Evolutionary conservation across 2,329 filamentous ascomycete species (phyloP).

Genomic region (Graphilbum ipis-grandicollis): DNA sequence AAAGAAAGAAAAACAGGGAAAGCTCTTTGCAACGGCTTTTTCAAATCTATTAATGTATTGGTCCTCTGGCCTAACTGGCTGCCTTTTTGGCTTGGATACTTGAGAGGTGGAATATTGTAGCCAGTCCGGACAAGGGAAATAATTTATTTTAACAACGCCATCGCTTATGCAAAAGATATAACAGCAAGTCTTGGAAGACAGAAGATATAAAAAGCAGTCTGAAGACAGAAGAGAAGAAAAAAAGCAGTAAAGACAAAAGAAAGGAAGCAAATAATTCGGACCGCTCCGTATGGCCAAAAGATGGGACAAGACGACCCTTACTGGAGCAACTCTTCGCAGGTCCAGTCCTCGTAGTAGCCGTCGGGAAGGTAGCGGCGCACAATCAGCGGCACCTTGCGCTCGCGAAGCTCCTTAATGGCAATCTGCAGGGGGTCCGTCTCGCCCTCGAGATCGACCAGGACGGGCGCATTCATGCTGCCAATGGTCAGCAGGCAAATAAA

Average conservation of each 20-base stretch:
- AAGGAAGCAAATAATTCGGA: no score
- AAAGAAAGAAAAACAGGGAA: not conserved
- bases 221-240: no score
- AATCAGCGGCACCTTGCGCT: conserved; percentile 97
- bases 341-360: conserved; percentile 98
- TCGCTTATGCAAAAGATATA: conserved; percentile 12
- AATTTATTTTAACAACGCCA: conserved; percentile 7
- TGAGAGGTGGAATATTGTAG: no score
- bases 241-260: no score
- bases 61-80: no score
- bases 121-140: not conserved
- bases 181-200: no score
- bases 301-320: no score
- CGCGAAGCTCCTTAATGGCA: conserved; percentile 87
- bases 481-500: not conserved
- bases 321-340: conserved; percentile 80
- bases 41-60: no score
- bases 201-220: no score
- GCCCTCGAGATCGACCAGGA: conserved; percentile 89
- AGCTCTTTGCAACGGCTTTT: not conserved
- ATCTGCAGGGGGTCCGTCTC: conserved; percentile 97
- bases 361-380: conserved; percentile 91
- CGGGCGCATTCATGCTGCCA: conserved; percentile 84
- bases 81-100: no score
- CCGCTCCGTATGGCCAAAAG: no score